Conservation (phyloP, 345 rosid genomes). For the Gossypium mustelinum region DNA sequence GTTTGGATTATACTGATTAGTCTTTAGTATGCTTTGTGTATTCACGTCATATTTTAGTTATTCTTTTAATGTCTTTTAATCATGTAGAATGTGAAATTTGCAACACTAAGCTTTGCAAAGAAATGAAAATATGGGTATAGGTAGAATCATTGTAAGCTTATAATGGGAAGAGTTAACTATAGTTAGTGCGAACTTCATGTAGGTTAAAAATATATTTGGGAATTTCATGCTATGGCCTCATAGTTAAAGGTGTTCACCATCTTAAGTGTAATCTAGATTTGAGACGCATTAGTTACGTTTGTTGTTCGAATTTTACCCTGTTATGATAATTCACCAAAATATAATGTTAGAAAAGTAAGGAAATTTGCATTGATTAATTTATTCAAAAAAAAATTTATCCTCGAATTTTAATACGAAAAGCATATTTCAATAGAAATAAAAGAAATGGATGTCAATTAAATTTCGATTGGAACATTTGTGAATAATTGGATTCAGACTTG, state of each 20-base stretch:
- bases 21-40: too few relatives aligned
- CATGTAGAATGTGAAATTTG: background rate
- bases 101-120: background rate
- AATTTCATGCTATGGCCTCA: too few relatives aligned
- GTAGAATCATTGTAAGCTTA: too few relatives aligned
- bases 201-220: background rate
- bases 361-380: too few relatives aligned
- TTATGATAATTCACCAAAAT: too few relatives aligned
- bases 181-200: background rate
- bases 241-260: too few relatives aligned
- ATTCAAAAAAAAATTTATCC: too few relatives aligned
- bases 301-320: fast-evolving
- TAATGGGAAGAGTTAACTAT: background rate
- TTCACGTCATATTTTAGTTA: too few relatives aligned
- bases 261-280: fast-evolving
- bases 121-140: background rate
- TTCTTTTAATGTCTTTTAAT: too few relatives aligned
- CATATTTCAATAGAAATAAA: background rate
- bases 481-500: background rate
- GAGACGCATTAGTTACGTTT: too few relatives aligned
- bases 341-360: too few relatives aligned
- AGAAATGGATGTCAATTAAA: background rate
- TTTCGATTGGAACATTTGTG: background rate
- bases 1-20: too few relatives aligned
- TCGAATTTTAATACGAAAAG: background rate